Base-by-base conservation (phyloP, 805 yeast species). In the Trichomonascus vanleenenianus region DNA sequence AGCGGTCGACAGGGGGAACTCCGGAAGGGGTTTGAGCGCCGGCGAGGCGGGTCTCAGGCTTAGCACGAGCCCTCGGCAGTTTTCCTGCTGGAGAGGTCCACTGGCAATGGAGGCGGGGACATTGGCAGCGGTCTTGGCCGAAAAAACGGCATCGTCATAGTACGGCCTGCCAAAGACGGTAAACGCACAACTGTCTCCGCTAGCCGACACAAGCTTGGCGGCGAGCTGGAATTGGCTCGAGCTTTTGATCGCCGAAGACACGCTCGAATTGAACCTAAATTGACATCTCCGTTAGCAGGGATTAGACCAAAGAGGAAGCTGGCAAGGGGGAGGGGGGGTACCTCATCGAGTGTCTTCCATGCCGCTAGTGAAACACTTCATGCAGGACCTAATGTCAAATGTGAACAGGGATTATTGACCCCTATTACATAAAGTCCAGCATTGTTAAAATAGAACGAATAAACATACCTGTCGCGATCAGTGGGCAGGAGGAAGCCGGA, bases 401-500 rank as follows among this genome's bases (percentile, higher is more conserved):
- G 27, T 22, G 27, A 22, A 22, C 27, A 22, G 27, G 27, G 27
- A 22, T 22, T 22, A 22, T 22, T 22, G 27, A n/a, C n/a, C 27
- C 27, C 27, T 22, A 22, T 22, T 22, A 31, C 34, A 31, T 14
- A 5, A 3, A 12, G 34, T 12, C 34, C 15, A 14, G 15, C 4
- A 5, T 31, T 12, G 10, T n/a, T 5, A 12, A 12, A 11, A 10
- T 31, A 11, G 34, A 11, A 31, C 11, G 34, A 31, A 31, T 31
- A 31, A 31, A 31, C 34, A 31, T 31, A 31, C 38, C 22, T 39
- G 14, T 49, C 53, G 22, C 52, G 30, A 33, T 54, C 57, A 16
- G 49, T 45, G 14, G 54, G 53, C 31, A 52, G 57, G 35, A 54
- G 11, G 44, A 42, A 46, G 45, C 50, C 54, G 30, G 40, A 30